phyloP scores from a whole-genome alignment of 169 alveolate species.

The Perkinsus olseni region DNA sequence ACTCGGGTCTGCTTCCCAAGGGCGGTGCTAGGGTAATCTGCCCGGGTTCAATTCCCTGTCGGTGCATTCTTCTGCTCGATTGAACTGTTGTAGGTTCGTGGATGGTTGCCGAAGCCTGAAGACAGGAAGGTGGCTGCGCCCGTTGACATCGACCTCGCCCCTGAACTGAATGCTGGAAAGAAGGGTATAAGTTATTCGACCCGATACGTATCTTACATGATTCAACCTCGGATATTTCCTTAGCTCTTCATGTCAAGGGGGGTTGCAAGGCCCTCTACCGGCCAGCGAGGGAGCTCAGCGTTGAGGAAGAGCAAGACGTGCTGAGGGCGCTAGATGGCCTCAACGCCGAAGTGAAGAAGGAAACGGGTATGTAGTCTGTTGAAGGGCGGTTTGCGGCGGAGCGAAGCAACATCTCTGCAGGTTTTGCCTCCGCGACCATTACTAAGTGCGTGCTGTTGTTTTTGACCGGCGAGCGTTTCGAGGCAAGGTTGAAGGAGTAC shows the following conservation, averaged over 20 bases:
- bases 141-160: not conserved
- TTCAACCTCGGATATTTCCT: not conserved
- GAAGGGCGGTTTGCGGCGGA: not conserved
- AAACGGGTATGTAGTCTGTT: not conserved
- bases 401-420: not conserved
- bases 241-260: not conserved
- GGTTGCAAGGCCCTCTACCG: not conserved
- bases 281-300: not conserved
- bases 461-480: not conserved
- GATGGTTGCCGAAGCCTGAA: not conserved
- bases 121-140: not conserved
- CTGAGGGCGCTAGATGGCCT: not conserved
- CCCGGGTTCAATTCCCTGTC: not conserved
- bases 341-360: not conserved
- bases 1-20: not conserved
- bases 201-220: not conserved
- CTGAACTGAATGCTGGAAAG: not conserved
- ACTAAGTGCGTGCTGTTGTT: not conserved
- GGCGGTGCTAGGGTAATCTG: not conserved
- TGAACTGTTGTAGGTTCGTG: not conserved
- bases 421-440: not conserved
- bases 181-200: not conserved
- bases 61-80: not conserved
- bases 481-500: not conserved
- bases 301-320: not conserved